Percentiles rank a stretch among this genome's conserved stretches.
Conservation (phyloP, 176 grass and related monocot genomes). For the Aechmea fasciata region DNA sequence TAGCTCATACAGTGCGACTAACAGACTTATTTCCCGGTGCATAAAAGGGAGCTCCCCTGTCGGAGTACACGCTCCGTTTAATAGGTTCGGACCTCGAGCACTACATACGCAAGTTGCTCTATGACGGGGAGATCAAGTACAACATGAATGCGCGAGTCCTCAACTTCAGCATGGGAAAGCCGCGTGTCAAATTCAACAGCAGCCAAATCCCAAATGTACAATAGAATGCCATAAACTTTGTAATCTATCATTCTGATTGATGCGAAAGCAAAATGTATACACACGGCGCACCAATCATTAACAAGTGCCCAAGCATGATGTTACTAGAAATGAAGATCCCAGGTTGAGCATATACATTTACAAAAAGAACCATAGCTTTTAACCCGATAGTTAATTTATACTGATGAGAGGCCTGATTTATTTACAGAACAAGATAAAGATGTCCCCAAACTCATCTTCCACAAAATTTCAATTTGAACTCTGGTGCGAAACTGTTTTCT, state of each 20-base stretch:
- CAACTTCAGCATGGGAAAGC: constrained; percentile 97
- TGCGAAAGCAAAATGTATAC: constrained; percentile 11
- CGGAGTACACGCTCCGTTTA: constrained; percentile 81
- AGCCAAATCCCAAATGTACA: constrained; percentile 47
- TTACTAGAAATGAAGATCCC: not conserved
- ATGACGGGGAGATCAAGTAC: constrained; percentile 87
- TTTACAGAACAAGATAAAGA: not conserved
- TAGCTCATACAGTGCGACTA: not conserved
- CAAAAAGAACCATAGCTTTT: not conserved
- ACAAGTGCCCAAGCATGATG: not conserved
- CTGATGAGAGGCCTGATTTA: not conserved
- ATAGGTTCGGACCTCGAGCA: constrained; percentile 88
- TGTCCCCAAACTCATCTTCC: no score
- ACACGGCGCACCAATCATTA: not conserved
- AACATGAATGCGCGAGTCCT: constrained; percentile 81
- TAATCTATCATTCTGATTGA: constrained; percentile 8
- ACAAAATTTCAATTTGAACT: not conserved
- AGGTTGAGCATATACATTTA: constrained; percentile 4
- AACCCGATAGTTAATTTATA: not conserved
- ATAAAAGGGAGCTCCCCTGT: constrained; percentile 54
- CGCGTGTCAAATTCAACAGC: constrained; percentile 83
- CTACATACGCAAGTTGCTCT: constrained; percentile 83
- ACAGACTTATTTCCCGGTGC: constrained; percentile 7
- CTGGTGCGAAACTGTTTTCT: not conserved
- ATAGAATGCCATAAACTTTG: constrained; percentile 5